Evolutionary conservation across 2,329 filamentous ascomycete genomes (phyloP).

Genomic region (Cladosporium sp.): DNA sequence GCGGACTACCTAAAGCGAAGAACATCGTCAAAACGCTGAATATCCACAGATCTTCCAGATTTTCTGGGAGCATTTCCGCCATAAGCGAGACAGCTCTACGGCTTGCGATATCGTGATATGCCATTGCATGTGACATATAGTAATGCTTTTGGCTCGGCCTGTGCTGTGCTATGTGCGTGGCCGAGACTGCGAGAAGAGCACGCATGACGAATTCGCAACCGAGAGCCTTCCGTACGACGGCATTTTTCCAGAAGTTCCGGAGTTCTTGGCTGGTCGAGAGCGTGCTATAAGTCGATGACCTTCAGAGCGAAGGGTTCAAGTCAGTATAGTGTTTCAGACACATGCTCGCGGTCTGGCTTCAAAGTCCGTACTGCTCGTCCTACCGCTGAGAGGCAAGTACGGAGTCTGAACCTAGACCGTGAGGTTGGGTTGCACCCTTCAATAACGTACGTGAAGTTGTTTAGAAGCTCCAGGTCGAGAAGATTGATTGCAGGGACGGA

Average conservation of each 20-base stretch:
- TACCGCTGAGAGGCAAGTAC: too few species aligned
- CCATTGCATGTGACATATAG: conserved; percentile 9
- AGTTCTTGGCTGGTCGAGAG: not conserved
- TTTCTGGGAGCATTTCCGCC: not conserved
- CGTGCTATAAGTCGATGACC: not conserved
- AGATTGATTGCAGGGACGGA: not conserved
- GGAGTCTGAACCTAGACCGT: too few species aligned
- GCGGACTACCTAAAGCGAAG: conserved; percentile 7
- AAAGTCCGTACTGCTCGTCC: too few species aligned
- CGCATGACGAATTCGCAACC: conserved; percentile 11
- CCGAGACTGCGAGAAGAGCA: conserved; percentile 11
- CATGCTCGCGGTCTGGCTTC: too few species aligned
- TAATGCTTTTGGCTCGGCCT: not conserved
- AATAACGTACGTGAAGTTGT: conserved; percentile 2
- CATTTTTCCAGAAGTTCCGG: conserved; percentile 10
- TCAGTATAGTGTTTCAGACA: too few species aligned
- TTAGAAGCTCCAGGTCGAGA: conserved; percentile 7
- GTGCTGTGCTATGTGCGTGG: conserved; percentile 5
- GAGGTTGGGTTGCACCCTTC: too few species aligned
- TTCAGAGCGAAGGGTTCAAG: too few species aligned
- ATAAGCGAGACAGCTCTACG: not conserved
- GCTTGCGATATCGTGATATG: conserved; percentile 7
- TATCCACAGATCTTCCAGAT: conserved; percentile 9
- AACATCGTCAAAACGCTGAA: conserved; percentile 7
- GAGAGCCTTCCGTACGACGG: not conserved